Conservation (phyloP, 305 asterid genomes). For the Fraxinus sp. region DNA sequence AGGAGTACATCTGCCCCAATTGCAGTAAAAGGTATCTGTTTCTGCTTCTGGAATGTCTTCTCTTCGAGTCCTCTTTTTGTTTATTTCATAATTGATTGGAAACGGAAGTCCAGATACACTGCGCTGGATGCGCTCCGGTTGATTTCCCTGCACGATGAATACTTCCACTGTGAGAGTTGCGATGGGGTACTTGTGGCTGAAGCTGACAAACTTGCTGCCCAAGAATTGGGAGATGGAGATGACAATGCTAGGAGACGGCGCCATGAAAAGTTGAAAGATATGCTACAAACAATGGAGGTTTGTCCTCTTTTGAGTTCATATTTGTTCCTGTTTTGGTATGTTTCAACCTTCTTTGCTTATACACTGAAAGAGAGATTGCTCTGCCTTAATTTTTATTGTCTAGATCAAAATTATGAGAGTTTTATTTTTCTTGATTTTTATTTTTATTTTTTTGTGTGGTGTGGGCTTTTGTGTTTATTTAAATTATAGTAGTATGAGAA, state of each 20-base stretch:
- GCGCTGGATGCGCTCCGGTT: slow-evolving; percentile 85
- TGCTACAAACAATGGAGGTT: slow-evolving; percentile 87
- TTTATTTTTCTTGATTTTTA: neutral
- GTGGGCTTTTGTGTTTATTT: neutral
- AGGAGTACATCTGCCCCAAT: slow-evolving; percentile 83
- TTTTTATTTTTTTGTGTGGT: neutral
- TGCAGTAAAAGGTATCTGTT: slow-evolving; percentile 68
- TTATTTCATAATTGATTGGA: slow-evolving; percentile 18
- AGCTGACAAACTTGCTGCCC: slow-evolving; percentile 66
- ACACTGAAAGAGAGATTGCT: neutral
- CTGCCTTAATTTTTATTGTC: neutral
- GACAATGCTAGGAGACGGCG: slow-evolving; percentile 85
- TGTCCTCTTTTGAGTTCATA: slow-evolving; percentile 34
- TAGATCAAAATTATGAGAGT: neutral
- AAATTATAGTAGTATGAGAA: neutral
- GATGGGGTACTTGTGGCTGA: slow-evolving; percentile 76
- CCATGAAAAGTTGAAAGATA: slow-evolving; percentile 73
- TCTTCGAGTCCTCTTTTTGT: neutral
- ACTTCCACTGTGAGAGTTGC: slow-evolving; percentile 90
- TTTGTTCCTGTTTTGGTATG: slow-evolving; percentile 2
- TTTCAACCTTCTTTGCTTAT: slow-evolving; percentile 13
- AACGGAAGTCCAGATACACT: slow-evolving; percentile 60
- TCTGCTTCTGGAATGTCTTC: slow-evolving; percentile 4
- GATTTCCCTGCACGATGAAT: slow-evolving; percentile 62
- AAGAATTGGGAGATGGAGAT: slow-evolving; percentile 80